Percentiles rank a stretch among this genome's conserved stretches.
Conservation (phyloP, 257 asterid species). For the Gardenia jasminoides region DNA sequence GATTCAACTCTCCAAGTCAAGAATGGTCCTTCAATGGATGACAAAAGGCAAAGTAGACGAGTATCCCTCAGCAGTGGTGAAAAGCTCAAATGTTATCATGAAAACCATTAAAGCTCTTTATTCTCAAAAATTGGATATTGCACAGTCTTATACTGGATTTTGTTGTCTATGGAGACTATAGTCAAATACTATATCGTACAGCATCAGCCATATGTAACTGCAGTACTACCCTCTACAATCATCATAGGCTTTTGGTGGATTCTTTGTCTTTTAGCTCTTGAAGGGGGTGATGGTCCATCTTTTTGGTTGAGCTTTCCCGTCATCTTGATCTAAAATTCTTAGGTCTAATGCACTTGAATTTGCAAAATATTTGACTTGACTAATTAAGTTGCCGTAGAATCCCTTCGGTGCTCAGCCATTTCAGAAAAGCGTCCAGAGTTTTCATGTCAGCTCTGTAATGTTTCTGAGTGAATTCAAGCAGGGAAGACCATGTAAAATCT, state of each 20-base stretch:
- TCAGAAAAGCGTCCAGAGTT: constrained; percentile 64
- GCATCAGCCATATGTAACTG: not conserved
- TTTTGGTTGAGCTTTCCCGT: not conserved
- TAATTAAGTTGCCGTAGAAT: constrained; percentile 5
- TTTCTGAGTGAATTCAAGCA: constrained; percentile 76
- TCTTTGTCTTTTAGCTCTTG: no score
- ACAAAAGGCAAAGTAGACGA: not conserved
- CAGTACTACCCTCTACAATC: not conserved
- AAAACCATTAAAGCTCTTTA: not conserved
- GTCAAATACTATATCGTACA: not conserved
- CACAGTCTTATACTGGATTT: not conserved
- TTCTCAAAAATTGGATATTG: not conserved
- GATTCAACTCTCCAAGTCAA: not conserved
- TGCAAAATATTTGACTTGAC: not conserved
- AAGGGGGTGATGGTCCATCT: not conserved
- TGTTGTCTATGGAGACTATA: not conserved
- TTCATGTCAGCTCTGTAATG: constrained; percentile 75
- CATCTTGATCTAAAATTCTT: not conserved
- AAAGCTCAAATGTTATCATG: not conserved
- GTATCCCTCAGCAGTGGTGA: no score
- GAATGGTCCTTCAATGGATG: not conserved
- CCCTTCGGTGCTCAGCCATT: constrained; percentile 39
- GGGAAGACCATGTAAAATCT: constrained; percentile 63
- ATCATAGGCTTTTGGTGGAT: not conserved
- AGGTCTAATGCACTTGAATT: not conserved